phyloP scores from a whole-genome alignment of 177 flowering plant species.

The Vitis hybrid region DNA sequence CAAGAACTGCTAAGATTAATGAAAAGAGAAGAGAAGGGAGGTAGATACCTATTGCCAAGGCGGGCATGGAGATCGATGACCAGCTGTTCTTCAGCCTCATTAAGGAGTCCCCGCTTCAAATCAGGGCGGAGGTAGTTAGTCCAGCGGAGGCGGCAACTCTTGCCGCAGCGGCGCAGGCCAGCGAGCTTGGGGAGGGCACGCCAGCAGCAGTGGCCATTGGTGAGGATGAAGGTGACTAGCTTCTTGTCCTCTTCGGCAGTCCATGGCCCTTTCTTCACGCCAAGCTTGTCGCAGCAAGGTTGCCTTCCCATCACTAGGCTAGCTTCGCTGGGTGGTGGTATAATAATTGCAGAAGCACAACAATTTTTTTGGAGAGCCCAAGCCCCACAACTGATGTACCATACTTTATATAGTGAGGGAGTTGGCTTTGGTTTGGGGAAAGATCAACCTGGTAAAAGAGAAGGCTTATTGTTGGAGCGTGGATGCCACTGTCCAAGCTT shows the following conservation, averaged over 20 bases:
- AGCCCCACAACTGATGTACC: constrained; percentile 9
- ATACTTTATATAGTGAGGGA: constrained; percentile 18
- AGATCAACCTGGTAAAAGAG: too few relatives aligned
- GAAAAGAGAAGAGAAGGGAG: too few relatives aligned
- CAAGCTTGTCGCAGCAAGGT: constrained; percentile 44
- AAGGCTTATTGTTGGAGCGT: too few relatives aligned
- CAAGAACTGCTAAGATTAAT: too few relatives aligned
- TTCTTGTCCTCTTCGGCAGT: constrained; percentile 40
- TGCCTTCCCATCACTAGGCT: constrained; percentile 33
- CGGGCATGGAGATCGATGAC: constrained; percentile 39
- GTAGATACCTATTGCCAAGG: constrained; percentile 32
- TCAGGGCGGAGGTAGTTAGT: constrained; percentile 43
- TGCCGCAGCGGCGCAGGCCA: constrained; percentile 43
- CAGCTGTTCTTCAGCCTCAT: constrained; percentile 31
- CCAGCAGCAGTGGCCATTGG: constrained; percentile 44
- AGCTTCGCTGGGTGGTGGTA: background rate
- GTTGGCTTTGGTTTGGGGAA: background rate
- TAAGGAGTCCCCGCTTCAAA: constrained; percentile 38
- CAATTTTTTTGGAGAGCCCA: background rate
- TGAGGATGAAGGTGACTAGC: constrained; percentile 30
- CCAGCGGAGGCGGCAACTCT: constrained; percentile 45
- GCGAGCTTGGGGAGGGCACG: constrained; percentile 41
- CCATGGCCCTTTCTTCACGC: constrained; percentile 46
- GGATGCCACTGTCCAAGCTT: too few relatives aligned
- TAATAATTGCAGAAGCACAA: background rate